phyloP scores from a whole-genome alignment of 2,329 filamentous ascomycete genomes.

The Pseudogymnoascus sp. region DNA sequence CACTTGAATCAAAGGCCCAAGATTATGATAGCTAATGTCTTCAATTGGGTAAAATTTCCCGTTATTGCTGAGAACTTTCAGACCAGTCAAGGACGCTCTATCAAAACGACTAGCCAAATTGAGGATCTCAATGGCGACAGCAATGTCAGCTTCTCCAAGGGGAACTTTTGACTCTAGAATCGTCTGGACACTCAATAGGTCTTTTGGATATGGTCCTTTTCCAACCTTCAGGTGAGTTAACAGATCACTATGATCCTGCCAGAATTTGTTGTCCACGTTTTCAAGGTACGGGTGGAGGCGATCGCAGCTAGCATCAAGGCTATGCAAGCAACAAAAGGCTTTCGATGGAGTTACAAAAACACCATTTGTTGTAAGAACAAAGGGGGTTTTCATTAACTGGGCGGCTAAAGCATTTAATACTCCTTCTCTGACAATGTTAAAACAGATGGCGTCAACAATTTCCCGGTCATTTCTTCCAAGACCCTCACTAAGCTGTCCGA shows the following conservation, averaged over 20 bases:
- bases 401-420: neutral
- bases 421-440: neutral
- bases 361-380: conserved; percentile 12
- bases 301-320: conserved; percentile 11
- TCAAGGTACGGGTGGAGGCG: conserved; percentile 18
- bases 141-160: conserved; percentile 17
- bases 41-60: conserved; percentile 10
- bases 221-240: conserved; percentile 18
- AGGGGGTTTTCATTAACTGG: conserved; percentile 13
- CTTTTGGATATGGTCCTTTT: conserved; percentile 12
- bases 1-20: neutral
- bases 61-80: conserved; percentile 19
- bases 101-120: conserved; percentile 15
- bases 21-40: conserved; percentile 18
- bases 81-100: conserved; percentile 3
- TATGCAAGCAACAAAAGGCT: conserved; percentile 14
- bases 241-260: conserved; percentile 15
- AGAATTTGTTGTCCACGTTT: conserved; percentile 20
- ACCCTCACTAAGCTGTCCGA: neutral
- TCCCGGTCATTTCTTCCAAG: neutral
- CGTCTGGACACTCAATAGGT: conserved; percentile 19
- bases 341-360: conserved; percentile 13
- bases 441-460: neutral
- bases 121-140: conserved; percentile 22
- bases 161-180: conserved; percentile 15